phyloP scores from a whole-genome alignment of 352 stramenopile genomes.

The Globisporangium uncinulatum region DNA sequence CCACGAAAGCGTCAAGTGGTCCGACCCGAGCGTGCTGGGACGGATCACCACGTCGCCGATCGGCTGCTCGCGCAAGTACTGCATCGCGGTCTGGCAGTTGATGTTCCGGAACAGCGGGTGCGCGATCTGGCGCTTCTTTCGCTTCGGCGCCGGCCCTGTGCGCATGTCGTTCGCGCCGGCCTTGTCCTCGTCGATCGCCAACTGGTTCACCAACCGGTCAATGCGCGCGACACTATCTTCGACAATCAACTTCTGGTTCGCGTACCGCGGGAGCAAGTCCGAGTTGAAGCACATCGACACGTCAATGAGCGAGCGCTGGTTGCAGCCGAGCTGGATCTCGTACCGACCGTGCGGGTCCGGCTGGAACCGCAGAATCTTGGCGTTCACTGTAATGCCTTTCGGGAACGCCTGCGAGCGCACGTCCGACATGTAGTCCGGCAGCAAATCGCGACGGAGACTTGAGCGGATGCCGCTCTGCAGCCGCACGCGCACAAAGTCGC shows the following conservation, averaged over 20 bases:
- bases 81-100: constrained; percentile 77
- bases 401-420: constrained; percentile 60
- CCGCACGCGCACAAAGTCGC: constrained; percentile 78
- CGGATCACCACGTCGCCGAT: constrained; percentile 84
- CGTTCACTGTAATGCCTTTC: constrained; percentile 85
- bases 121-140: constrained; percentile 85
- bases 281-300: constrained; percentile 72
- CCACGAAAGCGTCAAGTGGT: constrained; percentile 86
- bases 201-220: constrained; percentile 72
- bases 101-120: constrained; percentile 87
- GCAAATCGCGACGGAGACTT: constrained; percentile 60
- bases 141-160: constrained; percentile 25
- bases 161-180: constrained; percentile 20
- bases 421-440: constrained; percentile 77
- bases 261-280: constrained; percentile 47
- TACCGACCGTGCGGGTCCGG: constrained; percentile 72
- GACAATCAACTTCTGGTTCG: constrained; percentile 44
- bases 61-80: constrained; percentile 71
- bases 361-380: constrained; percentile 69
- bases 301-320: constrained; percentile 64
- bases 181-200: constrained; percentile 75
- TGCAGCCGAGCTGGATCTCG: constrained; percentile 73
- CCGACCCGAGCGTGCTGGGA: constrained; percentile 71
- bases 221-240: constrained; percentile 65
- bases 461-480: constrained; percentile 83